phyloP scores from a whole-genome alignment of 768 basidiomycete genomes.

The Steccherinum ochraceum region DNA sequence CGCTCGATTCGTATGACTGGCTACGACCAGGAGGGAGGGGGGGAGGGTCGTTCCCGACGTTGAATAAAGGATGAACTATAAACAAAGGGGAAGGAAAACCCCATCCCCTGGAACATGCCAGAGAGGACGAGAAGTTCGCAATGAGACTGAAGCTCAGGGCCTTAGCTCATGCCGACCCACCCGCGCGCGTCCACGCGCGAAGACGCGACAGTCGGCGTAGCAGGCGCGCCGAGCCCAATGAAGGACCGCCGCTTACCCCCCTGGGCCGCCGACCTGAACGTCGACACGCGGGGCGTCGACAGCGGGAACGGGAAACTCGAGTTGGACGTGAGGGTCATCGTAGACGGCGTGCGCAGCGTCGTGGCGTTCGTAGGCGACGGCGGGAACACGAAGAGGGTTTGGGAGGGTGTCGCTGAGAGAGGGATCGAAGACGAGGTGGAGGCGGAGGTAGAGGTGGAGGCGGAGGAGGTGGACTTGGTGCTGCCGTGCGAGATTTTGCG shows the following conservation, averaged over 20 bases:
- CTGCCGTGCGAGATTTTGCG: constrained; percentile 20
- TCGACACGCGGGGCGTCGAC: constrained; percentile 60
- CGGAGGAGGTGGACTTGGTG: constrained; percentile 1
- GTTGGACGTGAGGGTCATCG: constrained; percentile 74
- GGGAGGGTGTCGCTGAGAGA: constrained; percentile 52
- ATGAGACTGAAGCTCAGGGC: neutral
- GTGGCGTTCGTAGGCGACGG: constrained; percentile 54
- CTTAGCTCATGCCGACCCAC: constrained; percentile 61
- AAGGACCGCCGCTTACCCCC: constrained; percentile 70
- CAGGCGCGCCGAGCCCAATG: constrained; percentile 60
- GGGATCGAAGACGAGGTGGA: constrained; percentile 12
- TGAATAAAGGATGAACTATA: neutral
- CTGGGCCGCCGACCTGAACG: constrained; percentile 54
- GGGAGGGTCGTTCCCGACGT: neutral
- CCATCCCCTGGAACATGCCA: neutral
- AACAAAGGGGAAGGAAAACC: neutral
- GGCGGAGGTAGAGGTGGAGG: constrained; percentile 13
- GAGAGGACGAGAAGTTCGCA: neutral
- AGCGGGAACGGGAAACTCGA: constrained; percentile 52
- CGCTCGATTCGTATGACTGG: neutral
- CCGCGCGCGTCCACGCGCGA: constrained; percentile 81
- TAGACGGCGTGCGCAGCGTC: constrained; percentile 60
- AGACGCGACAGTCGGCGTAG: constrained; percentile 75
- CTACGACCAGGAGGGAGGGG: neutral
- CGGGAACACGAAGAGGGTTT: constrained; percentile 83